Evolutionary conservation across 495 filamentous ascomycete genomes (phyloP).

Genomic region (Bathelium albidoporum): DNA sequence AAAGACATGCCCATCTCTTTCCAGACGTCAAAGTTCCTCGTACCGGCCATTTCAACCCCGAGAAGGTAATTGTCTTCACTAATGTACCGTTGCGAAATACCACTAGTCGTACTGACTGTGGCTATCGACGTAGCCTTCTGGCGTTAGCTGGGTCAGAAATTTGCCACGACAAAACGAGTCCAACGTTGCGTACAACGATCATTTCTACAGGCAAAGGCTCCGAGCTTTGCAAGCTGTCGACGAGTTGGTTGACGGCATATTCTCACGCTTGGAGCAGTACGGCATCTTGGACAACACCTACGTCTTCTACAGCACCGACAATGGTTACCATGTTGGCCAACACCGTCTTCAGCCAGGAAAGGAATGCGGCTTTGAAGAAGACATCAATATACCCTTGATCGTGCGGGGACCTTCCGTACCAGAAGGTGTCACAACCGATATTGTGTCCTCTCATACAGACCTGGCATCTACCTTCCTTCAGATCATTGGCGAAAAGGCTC

Average conservation of each 20-base stretch:
- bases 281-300: conserved; percentile 56
- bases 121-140: conserved; percentile 33
- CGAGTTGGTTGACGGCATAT: conserved; percentile 52
- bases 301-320: conserved; percentile 63
- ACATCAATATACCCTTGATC: conserved; percentile 60
- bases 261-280: conserved; percentile 41
- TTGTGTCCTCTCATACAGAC: conserved; percentile 60
- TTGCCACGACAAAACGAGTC: conserved; percentile 43
- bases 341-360: conserved; percentile 65
- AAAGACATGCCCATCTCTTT: conserved; percentile 40
- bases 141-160: conserved; percentile 51
- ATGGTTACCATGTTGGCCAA: conserved; percentile 67
- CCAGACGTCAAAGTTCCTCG: conserved; percentile 39
- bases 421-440: conserved; percentile 29
- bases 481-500: conserved; percentile 33
- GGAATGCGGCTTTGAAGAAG: conserved; percentile 60
- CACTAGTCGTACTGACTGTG: background rate
- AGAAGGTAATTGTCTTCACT: conserved; percentile 3
- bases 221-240: conserved; percentile 58
- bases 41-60: conserved; percentile 38
- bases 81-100: background rate
- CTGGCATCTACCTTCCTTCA: conserved; percentile 56
- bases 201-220: conserved; percentile 55
- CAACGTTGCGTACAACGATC: conserved; percentile 54
- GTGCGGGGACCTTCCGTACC: conserved; percentile 27